Percentiles rank a stretch among this genome's conserved stretches.
These are phyloP conservation scores for Medakamo hakoo DNA, from an alignment of 139 green algal genomes.

Conservation along the genomic window DNA sequence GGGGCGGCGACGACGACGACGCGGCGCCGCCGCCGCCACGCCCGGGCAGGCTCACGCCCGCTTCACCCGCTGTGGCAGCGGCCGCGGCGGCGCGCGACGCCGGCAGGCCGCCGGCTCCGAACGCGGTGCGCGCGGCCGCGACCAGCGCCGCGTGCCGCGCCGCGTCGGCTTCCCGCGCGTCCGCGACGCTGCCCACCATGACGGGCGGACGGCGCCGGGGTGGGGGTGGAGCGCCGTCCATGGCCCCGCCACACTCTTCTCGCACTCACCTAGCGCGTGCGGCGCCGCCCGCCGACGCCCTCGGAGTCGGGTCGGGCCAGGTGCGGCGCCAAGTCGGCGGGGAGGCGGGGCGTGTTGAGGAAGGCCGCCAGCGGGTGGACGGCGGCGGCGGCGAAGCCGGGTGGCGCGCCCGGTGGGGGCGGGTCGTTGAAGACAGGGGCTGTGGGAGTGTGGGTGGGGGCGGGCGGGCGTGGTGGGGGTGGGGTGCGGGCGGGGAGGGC, in stretches of 20 bases:
- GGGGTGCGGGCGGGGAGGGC: no score
- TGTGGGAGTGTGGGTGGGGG: background rate
- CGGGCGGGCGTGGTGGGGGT: background rate
- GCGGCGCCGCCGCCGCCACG: background rate
- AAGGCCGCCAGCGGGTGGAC: background rate
- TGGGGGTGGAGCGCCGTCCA: no score
- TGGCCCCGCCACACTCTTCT: no score
- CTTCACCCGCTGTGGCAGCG: background rate
- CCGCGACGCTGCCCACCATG: no score
- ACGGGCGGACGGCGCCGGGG: no score
- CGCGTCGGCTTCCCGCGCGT: background rate
- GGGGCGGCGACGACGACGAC: background rate
- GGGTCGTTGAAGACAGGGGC: background rate
- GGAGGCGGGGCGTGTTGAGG: background rate
- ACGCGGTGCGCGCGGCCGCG: background rate
- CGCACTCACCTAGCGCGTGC: background rate
- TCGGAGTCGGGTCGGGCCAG: background rate
- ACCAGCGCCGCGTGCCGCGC: no score
- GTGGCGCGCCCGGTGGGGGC: background rate
- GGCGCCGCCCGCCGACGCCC: background rate
- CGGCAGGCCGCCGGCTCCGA: background rate
- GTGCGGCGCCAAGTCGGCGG: background rate
- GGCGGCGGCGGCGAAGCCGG: background rate
- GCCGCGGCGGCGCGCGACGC: no score
- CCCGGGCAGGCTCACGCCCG: background rate